Conservation (phyloP, 1,139 yeast genomes). For the Geotrichum bryndzae region DNA sequence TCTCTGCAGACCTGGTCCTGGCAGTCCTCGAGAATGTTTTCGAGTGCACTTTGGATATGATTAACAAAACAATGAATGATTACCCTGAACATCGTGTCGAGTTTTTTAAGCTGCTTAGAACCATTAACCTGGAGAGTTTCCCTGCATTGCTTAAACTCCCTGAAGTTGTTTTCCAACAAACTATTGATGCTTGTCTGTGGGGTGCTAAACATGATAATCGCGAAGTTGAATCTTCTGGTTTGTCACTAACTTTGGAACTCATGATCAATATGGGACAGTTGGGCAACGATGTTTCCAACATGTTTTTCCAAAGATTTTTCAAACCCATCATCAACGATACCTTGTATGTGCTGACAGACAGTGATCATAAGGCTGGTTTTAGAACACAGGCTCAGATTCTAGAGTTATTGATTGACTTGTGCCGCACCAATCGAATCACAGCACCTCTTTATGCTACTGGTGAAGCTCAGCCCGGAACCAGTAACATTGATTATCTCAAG, state of each 20-base stretch:
- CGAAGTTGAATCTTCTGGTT: slow-evolving; percentile 89
- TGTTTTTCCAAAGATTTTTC: slow-evolving; percentile 82
- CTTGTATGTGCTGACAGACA: slow-evolving; percentile 88
- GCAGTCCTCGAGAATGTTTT: slow-evolving; percentile 83
- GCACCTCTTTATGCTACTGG: slow-evolving; percentile 68
- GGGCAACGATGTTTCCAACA: slow-evolving; percentile 73
- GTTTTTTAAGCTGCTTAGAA: slow-evolving; percentile 82
- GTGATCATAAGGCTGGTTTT: slow-evolving; percentile 97
- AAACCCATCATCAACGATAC: slow-evolving; percentile 88
- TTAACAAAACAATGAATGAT: slow-evolving; percentile 88
- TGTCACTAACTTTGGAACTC: slow-evolving; percentile 73
- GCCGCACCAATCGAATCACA: slow-evolving; percentile 66
- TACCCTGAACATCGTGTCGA: slow-evolving; percentile 98
- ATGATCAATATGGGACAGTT: slow-evolving; percentile 75
- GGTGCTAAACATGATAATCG: slow-evolving; percentile 95
- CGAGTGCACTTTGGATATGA: slow-evolving; percentile 92
- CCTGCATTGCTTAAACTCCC: slow-evolving; percentile 82
- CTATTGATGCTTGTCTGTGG: slow-evolving; percentile 93
- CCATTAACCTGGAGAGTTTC: slow-evolving; percentile 80
- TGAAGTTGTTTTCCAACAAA: slow-evolving; percentile 84
- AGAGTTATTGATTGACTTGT: slow-evolving; percentile 77
- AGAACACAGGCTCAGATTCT: slow-evolving; percentile 78
- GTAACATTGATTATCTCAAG: slow-evolving; percentile 71
- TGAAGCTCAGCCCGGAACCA: slow-evolving; percentile 71
- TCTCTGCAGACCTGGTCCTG: slow-evolving; percentile 88